These are phyloP conservation scores for Phaseolus lunatus DNA, from an alignment of 306 rosid species.

Conservation along the genomic window DNA sequence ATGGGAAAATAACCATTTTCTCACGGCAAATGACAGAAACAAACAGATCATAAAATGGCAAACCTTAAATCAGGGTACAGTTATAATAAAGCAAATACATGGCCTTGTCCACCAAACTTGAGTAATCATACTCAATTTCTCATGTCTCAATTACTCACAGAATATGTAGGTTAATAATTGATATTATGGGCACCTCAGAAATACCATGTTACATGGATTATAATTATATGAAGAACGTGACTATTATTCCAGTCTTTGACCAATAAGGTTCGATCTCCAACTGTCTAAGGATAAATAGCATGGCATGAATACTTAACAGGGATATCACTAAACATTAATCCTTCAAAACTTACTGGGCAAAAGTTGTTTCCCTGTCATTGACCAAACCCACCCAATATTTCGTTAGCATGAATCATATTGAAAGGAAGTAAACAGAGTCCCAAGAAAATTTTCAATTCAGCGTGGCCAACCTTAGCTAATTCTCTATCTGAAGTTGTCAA, in stretches of 20 bases:
- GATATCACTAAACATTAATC: not conserved
- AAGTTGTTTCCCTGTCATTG: conserved; percentile 5
- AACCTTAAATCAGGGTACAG: not conserved
- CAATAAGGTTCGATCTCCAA: conserved; percentile 18
- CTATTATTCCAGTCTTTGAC: conserved; percentile 1
- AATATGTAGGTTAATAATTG: conserved; percentile 11
- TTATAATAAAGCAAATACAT: conserved; percentile 9
- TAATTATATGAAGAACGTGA: not conserved
- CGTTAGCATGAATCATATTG: not conserved
- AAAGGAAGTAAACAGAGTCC: conserved; percentile 15
- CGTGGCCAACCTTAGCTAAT: conserved; percentile 1
- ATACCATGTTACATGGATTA: not conserved
- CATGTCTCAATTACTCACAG: conserved; percentile 14
- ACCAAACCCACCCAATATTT: conserved; percentile 14
- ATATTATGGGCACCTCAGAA: not conserved
- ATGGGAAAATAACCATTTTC: not conserved
- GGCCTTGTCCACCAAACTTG: not conserved
- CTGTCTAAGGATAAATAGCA: not conserved
- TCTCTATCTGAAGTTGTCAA: not conserved
- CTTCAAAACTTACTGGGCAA: not conserved
- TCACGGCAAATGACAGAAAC: conserved; percentile 20
- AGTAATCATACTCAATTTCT: conserved; percentile 18
- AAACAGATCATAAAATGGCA: conserved; percentile 20
- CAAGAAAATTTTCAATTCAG: not conserved
- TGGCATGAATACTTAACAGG: conserved; percentile 3